Evolutionary conservation across 2,329 filamentous ascomycete genomes (phyloP), one percentile per base, ranked within the genome.

Genomic region (Aspergillus viridinutans): DNA sequence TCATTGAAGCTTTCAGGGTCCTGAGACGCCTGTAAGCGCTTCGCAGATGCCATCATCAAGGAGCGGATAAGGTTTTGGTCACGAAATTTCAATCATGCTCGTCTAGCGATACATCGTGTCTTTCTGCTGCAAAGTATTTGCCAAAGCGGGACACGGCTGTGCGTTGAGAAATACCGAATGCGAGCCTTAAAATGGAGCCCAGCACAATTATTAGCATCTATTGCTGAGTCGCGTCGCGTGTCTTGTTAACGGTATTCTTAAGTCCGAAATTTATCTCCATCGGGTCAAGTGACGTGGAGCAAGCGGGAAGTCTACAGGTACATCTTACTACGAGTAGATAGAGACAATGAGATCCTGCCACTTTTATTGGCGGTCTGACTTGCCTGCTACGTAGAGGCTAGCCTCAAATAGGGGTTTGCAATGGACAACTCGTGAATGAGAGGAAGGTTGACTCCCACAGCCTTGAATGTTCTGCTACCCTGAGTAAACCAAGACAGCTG

Each of bases 11-110:
- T 67, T 23, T 68, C 69, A 20, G 69, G 66, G 17, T 71, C 71
- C 38, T 64, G 59, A 32, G 59, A 64, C 28, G 58, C 61, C 56
- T 74, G 72, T 35, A 60, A 50, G n/a, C 78, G 74, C 63, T 80
- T 80, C 50, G 69, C 60, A 23, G 75, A 73, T 50, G 75, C 69
- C 78, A 80, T 80, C 12, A 47, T 55, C 38, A 62, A 53, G 29
- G 47, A 38, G 54, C 52, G 52, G 51, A 23, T 25, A 28, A 50
- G 12, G 26, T 25, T 23, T 5, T 14, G 23, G 20, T 25, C 21
- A 23, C 10, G 10, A 47, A 23, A 14, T 23, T 14, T 26, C 10
- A 23, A 47, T 47, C 43, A 47, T 25, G 23, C 12, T 47, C 21
- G 14, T 26, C 21, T 47, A 38, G 32, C 43, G 23, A 47, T 10